Evolutionary conservation across 2,329 filamentous ascomycete species (phyloP), one percentile per base, ranked within the genome.

Genomic region (Cladosporium sp.): DNA sequence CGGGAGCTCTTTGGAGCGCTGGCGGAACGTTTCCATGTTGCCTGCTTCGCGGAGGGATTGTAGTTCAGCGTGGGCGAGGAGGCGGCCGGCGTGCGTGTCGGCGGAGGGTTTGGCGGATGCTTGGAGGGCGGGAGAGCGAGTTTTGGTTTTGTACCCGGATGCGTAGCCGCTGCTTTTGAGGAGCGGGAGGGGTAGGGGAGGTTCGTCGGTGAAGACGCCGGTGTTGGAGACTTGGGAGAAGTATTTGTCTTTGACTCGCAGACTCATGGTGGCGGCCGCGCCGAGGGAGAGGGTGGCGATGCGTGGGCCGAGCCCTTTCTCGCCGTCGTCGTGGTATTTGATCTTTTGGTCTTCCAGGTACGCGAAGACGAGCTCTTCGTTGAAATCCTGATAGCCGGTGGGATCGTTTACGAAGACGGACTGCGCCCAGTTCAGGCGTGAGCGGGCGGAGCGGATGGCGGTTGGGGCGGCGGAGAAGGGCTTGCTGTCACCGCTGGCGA

Each of bases 241-340:
- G 57, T 80, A 76, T 43, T 74, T 75, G 1, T 59, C 57, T 65
- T 86, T 86, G 47, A 79, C 73, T 1, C 79, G 71, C 57, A 85
- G 75, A 3, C 65, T 64, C 83, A 86, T 86, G 0, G 68, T 68
- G 0, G 82, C 78, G 0, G 77, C 74, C 0, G 74, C 76, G 1
- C 83, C 83, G 0, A 86, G 70, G 1, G 80, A 83, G 6, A 83
- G 67, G 0, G 82, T 83, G 0, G 81, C 80, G 6, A 86, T 80
- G 0, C 78, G 82, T 0, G 81, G 79, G 0, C 83, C 83, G 0
- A 86, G 69, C 3, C 80, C 79, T 8, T 67, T 68, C 59, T 87
- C 84, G 4, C 84, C 84, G 56, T 87, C 84, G 51, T 86, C 83
- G 52, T 87, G 83, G 57, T 78, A 84, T 70, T 82, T 73, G 47